Conservation (phyloP, 306 rosid genomes). For the Amphicarpaea edgeworthii region DNA sequence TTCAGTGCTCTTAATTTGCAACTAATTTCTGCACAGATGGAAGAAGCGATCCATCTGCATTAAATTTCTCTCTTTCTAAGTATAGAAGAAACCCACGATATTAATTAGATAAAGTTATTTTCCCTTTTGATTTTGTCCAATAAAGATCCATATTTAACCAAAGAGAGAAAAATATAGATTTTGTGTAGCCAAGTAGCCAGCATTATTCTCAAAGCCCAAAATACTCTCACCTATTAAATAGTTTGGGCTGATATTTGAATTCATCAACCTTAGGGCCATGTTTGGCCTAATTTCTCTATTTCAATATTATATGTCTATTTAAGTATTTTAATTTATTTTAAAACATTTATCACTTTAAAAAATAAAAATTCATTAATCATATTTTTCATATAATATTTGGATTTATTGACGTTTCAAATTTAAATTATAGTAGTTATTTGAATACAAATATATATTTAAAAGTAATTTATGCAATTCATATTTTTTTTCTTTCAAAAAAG, state of each 20-base stretch:
- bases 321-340: too few species aligned
- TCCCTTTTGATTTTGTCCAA: neutral
- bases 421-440: too few species aligned
- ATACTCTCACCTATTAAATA: too few species aligned
- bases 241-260: constrained; percentile 18
- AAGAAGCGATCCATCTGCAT: constrained; percentile 3
- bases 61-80: constrained; percentile 9
- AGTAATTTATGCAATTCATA: neutral
- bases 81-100: too few species aligned
- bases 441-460: too few species aligned
- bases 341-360: too few species aligned
- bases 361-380: too few species aligned
- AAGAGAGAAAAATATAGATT: neutral
- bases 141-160: neutral
- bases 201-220: too few species aligned
- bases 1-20: neutral
- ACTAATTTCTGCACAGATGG: neutral
- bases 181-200: neutral
- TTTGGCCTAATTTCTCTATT: neutral
- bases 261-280: neutral
- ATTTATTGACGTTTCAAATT: neutral
- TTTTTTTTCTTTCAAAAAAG: neutral
- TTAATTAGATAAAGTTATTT: neutral
- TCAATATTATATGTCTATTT: neutral
- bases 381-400: neutral